phyloP scores from a whole-genome alignment of 352 stramenopile species.

The Globisporangium irregulare region DNA sequence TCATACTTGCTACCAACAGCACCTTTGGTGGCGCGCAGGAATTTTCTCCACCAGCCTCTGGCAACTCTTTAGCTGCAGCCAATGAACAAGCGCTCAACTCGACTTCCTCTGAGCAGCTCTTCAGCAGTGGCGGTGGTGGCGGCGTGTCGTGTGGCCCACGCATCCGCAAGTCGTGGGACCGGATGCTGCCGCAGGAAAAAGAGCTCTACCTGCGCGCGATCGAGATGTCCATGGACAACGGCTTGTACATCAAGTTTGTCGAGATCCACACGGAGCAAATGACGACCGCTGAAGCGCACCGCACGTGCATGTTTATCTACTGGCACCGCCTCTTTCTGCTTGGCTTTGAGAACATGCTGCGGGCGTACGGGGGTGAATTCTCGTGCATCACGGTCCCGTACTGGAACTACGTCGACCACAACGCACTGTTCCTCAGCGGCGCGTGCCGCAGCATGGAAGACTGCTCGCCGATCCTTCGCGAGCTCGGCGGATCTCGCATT shows the following conservation, averaged over 20 bases:
- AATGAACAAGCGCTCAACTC: not conserved
- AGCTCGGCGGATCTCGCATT: slow-evolving; percentile 58
- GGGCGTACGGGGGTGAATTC: slow-evolving; percentile 72
- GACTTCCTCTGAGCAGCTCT: slow-evolving; percentile 13
- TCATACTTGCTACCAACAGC: not conserved
- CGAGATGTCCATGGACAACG: slow-evolving; percentile 71
- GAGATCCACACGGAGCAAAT: slow-evolving; percentile 87
- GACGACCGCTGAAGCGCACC: slow-evolving; percentile 75
- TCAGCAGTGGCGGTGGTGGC: not conserved
- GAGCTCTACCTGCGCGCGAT: slow-evolving; percentile 74
- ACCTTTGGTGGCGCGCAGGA: slow-evolving; percentile 9
- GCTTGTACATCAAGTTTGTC: slow-evolving; percentile 85
- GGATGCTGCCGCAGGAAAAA: slow-evolving; percentile 55
- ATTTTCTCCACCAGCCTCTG: not conserved
- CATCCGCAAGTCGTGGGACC: slow-evolving; percentile 78
- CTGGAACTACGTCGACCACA: slow-evolving; percentile 87
- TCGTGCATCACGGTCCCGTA: slow-evolving; percentile 86
- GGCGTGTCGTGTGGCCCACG: slow-evolving; percentile 49
- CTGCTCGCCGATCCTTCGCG: slow-evolving; percentile 65
- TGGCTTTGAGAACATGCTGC: slow-evolving; percentile 86
- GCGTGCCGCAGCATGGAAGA: slow-evolving; percentile 67
- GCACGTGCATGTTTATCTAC: slow-evolving; percentile 88
- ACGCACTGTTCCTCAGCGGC: slow-evolving; percentile 59
- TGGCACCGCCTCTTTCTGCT: slow-evolving; percentile 82
- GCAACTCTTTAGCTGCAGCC: not conserved